Base-by-base conservation (phyloP, 306 rosid genomes). In the Pyrus communis region DNA sequence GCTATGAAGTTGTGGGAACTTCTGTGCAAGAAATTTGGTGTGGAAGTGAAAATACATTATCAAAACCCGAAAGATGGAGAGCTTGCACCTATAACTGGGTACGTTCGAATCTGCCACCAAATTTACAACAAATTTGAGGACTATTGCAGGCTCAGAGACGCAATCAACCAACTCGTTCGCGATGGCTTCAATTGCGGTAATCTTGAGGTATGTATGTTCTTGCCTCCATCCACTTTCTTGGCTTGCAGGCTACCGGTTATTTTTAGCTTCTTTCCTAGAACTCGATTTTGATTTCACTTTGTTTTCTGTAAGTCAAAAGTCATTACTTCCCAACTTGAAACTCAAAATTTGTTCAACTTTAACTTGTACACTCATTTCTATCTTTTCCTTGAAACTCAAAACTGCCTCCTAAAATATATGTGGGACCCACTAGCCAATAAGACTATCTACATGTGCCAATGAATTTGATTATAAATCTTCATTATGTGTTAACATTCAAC, bases 41-140 rank as follows among this genome's bases (percentile, higher is more conserved):
- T 93, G 83, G 97, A 91, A 81, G 96, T 89, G 17, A 94, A 85
- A 1, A 74, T 93, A 17, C 91, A 86, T 69, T 88, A 82, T 30
- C 82, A 89, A 46, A 80, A 85, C 0, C 86, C 91, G 0, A 81
- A 57, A 76, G 85, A 88, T 49, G 92, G 77, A 52, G 96, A 91
- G 81, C 76, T 65, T 55, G 87, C 59, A 4, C 12, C 62, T 6
- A 30, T 81, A 7, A 86, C 96, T 0, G 93, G 91, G 19, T 89
- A 93, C 79, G 96, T 92, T 11, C 73, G 93, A 38, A 89, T 93
- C 83, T 93, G 92, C 76, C 84, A 89, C 82, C 98, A 91, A 75
- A 88, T 93, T 18, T 91, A 93, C 87, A 91, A 93, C 78, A 89
- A 78, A 77, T 78, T 77, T 64, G 89, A 89, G 65, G 96, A 93